Evolutionary conservation across 2,329 filamentous ascomycete species (phyloP), one percentile per base, ranked within the genome.

Genomic region (Monosporascus cannonballus): DNA sequence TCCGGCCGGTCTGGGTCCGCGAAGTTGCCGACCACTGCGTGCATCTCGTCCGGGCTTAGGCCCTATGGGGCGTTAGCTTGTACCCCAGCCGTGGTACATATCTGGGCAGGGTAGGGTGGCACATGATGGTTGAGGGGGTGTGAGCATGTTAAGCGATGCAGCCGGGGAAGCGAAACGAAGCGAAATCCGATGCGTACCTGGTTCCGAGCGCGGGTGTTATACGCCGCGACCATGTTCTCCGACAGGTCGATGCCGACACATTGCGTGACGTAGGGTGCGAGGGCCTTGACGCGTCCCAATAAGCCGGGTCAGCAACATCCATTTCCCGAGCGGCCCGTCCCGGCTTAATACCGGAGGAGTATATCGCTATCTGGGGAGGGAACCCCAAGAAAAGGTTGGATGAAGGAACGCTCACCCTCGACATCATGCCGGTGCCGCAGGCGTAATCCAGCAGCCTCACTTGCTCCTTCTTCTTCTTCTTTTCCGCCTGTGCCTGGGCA

Each of bases 361-460:
- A 51, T 39, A 22, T 30, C 34, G 22, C 14, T n/a, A 47, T 20
- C 17, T 18, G 14, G 45, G 24, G 14, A 34, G 9, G 9, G 30
- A n/a, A 15, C 11, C 15, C 25, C n/a, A 27, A 25, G 48, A 53
- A 20, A 20, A 70, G 30, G 30, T 34, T 34, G 30, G 11, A 34
- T 34, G 30, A 34, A 34, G 9, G 30, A 34, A 34, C 3, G 9
- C 76, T 59, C 64, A 87, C 85, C 67, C 79, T 76, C 14, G 85
- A 86, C 56, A 89, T 74, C 51, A 81, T 69, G 2, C 86, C 86
- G 6, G 85, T 85, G 8, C 88, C 88, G 64, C 87, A 91, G 17
- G 88, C 88, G 68, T 91, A 92, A 65, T 92, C 88, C 2, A 91
- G 73, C 20, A 90, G 69, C 46, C 78, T 77, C 42, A 83, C 73